Evolutionary conservation across 2,329 filamentous ascomycete genomes (phyloP), one percentile per base, ranked within the genome.

Genomic region (Claviceps paspali): DNA sequence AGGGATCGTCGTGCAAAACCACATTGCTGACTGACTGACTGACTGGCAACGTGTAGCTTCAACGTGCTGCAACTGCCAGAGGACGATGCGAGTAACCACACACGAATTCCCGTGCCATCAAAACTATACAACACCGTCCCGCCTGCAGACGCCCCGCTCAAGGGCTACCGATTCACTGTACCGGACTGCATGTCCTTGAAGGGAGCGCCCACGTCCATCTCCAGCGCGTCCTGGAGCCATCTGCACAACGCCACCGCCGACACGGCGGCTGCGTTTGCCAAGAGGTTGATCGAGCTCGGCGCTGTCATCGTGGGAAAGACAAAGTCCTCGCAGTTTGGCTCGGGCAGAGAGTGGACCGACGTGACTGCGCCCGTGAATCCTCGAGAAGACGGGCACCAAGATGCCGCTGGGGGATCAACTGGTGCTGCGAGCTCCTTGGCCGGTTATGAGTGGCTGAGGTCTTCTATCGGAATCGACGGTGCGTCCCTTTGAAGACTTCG

Each of bases 221-320:
- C 75, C 0, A 78, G 73, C 38, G 59, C 69, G 23, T 67, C 73
- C 2, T 80, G 68, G 61, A 65, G 64, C 17, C 55, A 65, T 24
- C 52, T 79, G 3, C 69, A 74, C 38, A 56, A 60, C 1, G 48
- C 61, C 3, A 56, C 61, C 0, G 50, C 49, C 4, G 61, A 54
- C 2, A 48, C 46, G 3, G 76, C 69, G 2, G 67, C 69, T 0
- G 49, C 63, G 0, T 59, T 67, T 1, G 62, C 76, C 0, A 67
- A 73, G 35, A 58, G 61, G 2, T 52, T 83, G 1, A 61, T 80
- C 3, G 65, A 75, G 37, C 63, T 70, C 2, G 78, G 79, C 0
- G 76, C 72, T 0, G 52, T 71, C 7, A 49, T 73, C 9, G 55
- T 73, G 0, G 68, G 69, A 3, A 73, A 70, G 52, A 67, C 65